A percentile compares a stretch with the other conserved stretches of the same genome.
phyloP scores from a whole-genome alignment of 768 basidiomycete species.

The Auricularia auricula-judae region DNA sequence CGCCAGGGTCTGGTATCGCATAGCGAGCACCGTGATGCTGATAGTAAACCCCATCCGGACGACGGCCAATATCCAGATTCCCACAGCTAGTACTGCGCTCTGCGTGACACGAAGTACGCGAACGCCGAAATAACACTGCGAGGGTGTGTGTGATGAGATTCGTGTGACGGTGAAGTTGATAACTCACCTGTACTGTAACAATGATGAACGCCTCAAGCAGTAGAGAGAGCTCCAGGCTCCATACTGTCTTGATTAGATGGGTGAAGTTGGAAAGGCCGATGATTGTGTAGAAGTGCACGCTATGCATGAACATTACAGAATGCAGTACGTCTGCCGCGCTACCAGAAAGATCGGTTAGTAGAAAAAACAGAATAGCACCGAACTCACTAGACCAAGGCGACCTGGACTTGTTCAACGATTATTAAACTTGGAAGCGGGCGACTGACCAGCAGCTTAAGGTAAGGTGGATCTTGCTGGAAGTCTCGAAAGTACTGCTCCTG shows the following conservation, averaged over 20 bases:
- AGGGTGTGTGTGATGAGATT: neutral
- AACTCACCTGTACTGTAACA: neutral
- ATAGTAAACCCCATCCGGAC: neutral
- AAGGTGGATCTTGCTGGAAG: neutral
- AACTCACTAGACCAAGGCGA: neutral
- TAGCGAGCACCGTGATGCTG: neutral
- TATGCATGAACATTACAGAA: neutral
- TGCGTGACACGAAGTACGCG: neutral
- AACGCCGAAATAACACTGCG: neutral
- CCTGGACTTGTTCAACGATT: neutral
- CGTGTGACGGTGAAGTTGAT: neutral
- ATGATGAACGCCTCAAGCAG: neutral
- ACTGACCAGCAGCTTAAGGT: neutral
- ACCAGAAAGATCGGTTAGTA: neutral
- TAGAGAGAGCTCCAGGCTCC: neutral
- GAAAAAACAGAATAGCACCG: neutral
- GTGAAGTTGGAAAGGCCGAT: neutral
- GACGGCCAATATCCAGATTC: neutral
- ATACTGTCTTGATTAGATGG: neutral
- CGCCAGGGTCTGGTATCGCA: neutral
- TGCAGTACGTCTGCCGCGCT: neutral
- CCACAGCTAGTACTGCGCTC: neutral
- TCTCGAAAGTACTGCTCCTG: neutral
- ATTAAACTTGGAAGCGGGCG: neutral
- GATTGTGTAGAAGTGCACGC: neutral